phyloP scores from a whole-genome alignment of 768 basidiomycete genomes.

The Rhizopogon salebrosus region DNA sequence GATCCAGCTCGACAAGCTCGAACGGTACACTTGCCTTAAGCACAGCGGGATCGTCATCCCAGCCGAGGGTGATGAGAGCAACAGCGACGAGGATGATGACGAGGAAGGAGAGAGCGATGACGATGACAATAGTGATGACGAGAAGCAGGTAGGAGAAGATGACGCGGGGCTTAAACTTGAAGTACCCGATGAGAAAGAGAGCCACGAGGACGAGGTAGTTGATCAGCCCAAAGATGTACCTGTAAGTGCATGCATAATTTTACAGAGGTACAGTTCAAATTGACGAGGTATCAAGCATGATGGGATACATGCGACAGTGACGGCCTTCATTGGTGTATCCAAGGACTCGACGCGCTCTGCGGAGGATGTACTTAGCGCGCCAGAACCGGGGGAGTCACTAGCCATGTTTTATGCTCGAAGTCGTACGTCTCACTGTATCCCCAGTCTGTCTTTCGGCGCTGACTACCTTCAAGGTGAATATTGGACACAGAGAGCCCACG shows the following conservation, averaged over 20 bases:
- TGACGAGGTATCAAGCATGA: constrained; percentile 15
- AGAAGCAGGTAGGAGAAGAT: constrained; percentile 15
- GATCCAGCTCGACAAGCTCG: constrained; percentile 80
- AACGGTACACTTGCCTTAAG: constrained; percentile 70
- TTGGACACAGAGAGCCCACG: constrained; percentile 73
- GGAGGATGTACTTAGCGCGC: constrained; percentile 75
- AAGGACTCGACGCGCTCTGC: constrained; percentile 48
- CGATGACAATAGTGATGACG: constrained; percentile 38
- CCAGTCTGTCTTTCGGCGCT: background rate
- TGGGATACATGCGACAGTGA: constrained; percentile 38
- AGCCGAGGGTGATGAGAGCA: constrained; percentile 56
- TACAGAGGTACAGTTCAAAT: background rate
- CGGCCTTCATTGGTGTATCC: constrained; percentile 59
- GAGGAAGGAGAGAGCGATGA: constrained; percentile 54
- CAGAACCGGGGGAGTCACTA: constrained; percentile 79
- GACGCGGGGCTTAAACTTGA: constrained; percentile 1
- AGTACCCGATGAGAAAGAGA: background rate
- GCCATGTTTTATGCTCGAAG: constrained; percentile 81
- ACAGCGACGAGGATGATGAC: constrained; percentile 55
- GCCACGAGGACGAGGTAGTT: constrained; percentile 17
- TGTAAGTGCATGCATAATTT: constrained; percentile 13
- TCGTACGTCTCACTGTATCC: constrained; percentile 38
- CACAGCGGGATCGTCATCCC: constrained; percentile 56
- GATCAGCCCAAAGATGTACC: constrained; percentile 6
- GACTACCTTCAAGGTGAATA: constrained; percentile 50